A percentile compares a stretch with the other conserved stretches of the same genome.
These are phyloP conservation scores for Colletotrichum aenigma DNA, from an alignment of 2,329 filamentous ascomycete genomes.

Conservation along the genomic window DNA sequence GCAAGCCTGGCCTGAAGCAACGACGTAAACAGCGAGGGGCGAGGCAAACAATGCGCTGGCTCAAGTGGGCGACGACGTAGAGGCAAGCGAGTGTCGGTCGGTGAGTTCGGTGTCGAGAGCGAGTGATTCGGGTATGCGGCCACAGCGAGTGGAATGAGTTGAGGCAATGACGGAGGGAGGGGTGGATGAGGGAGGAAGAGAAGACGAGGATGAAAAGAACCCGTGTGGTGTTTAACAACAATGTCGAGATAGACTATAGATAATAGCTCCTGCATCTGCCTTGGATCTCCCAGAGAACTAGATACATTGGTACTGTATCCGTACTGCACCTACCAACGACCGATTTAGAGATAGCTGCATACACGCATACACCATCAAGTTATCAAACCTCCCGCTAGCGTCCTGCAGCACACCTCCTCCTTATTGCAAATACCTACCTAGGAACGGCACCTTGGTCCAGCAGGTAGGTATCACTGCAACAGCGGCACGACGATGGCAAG, in stretches of 20 bases:
- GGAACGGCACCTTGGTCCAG: not conserved
- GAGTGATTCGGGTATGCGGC: not conserved
- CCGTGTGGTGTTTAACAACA: not conserved
- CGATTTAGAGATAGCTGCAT: not conserved
- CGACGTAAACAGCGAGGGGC: not conserved
- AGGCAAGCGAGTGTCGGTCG: not conserved
- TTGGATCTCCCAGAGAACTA: conserved; percentile 1
- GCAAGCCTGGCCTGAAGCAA: not conserved
- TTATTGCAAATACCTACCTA: not conserved
- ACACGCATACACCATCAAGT: not conserved
- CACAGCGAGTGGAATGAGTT: not conserved
- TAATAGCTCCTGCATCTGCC: not conserved
- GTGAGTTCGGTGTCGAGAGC: not conserved
- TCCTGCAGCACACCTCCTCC: not conserved
- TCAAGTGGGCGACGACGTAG: not conserved
- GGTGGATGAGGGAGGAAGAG: not conserved
- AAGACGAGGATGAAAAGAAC: not conserved
- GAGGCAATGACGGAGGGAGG: not conserved
- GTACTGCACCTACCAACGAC: not conserved
- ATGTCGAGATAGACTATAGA: not conserved
- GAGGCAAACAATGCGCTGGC: not conserved
- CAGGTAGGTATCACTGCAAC: not conserved
- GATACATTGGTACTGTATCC: not conserved
- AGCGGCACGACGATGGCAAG: conserved; percentile 3
- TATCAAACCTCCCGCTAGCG: not conserved